A percentile compares a stretch with the other conserved stretches of the same genome.
phyloP scores from a whole-genome alignment of 2,329 filamentous ascomycete genomes.

The Pyrenochaeta sp. region DNA sequence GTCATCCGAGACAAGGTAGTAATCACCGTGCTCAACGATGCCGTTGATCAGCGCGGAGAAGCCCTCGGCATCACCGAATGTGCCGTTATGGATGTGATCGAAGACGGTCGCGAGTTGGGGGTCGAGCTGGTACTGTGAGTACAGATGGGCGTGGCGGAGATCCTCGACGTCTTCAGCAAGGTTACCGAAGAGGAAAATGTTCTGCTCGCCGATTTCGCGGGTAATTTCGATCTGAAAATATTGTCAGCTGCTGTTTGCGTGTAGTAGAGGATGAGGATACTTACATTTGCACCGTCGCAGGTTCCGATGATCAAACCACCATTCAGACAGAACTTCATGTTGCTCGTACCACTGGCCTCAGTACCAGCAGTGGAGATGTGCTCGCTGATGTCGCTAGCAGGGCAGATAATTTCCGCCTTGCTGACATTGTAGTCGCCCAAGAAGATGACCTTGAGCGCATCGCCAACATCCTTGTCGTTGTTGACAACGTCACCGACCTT shows the following conservation, averaged over 20 bases:
- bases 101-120: conserved; percentile 82
- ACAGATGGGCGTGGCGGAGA: conserved; percentile 87
- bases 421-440: conserved; percentile 98
- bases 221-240: conserved; percentile 89
- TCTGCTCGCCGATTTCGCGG: conserved; percentile 92
- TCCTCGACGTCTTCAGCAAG: conserved; percentile 96
- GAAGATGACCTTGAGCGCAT: conserved; percentile 96
- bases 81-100: conserved; percentile 78
- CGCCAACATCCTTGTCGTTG: conserved; percentile 88
- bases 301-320: conserved; percentile 97
- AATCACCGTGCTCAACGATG: conserved; percentile 92
- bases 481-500: conserved; percentile 90
- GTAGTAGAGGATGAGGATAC: conserved; percentile 43
- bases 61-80: conserved; percentile 79
- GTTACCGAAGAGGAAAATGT: conserved; percentile 98
- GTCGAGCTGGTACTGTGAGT: conserved; percentile 81
- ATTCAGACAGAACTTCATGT: conserved; percentile 99
- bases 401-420: conserved; percentile 96
- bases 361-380: conserved; percentile 98
- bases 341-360: conserved; percentile 86
- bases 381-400: conserved; percentile 95
- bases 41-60: conserved; percentile 86
- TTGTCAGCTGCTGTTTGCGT: conserved; percentile 2
- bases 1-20: conserved; percentile 97
- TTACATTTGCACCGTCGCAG: conserved; percentile 95